Conservation (phyloP, 2,329 filamentous ascomycete species). For the Didymella sp. region DNA sequence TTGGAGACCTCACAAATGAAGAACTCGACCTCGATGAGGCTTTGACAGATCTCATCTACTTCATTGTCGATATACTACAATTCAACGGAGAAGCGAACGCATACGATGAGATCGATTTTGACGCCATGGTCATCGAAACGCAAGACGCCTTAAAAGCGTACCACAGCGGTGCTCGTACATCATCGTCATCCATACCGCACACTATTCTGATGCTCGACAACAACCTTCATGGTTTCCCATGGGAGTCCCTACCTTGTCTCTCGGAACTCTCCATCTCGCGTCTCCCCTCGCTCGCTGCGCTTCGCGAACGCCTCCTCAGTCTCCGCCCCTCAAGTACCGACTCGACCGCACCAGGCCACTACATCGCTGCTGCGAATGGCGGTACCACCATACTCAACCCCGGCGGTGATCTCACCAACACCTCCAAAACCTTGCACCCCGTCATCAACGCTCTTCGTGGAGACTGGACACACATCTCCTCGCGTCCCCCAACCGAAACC, state of each 20-base stretch:
- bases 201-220: constrained; percentile 93
- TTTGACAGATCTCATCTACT: constrained; percentile 91
- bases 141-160: constrained; percentile 84
- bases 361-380: constrained; percentile 59
- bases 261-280: constrained; percentile 80
- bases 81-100: constrained; percentile 97
- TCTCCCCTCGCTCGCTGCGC: constrained; percentile 82
- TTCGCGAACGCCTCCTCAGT: constrained; percentile 75
- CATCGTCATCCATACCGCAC: constrained; percentile 61
- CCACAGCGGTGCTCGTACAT: constrained; percentile 59
- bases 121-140: constrained; percentile 85
- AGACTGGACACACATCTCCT: constrained; percentile 72
- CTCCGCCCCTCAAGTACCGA: constrained; percentile 48
- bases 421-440: constrained; percentile 75
- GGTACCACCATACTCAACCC: constrained; percentile 91
- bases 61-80: constrained; percentile 93
- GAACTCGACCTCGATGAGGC: constrained; percentile 82
- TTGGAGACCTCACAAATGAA: constrained; percentile 74
- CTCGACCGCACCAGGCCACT: constrained; percentile 42
- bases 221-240: constrained; percentile 86
- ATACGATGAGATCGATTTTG: constrained; percentile 97
- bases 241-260: constrained; percentile 93
- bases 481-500: constrained; percentile 73
- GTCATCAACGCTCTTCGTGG: constrained; percentile 61
- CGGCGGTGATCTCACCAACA: constrained; percentile 79